Conservation (phyloP, 305 asterid species). For the Galium porrigens region DNA sequence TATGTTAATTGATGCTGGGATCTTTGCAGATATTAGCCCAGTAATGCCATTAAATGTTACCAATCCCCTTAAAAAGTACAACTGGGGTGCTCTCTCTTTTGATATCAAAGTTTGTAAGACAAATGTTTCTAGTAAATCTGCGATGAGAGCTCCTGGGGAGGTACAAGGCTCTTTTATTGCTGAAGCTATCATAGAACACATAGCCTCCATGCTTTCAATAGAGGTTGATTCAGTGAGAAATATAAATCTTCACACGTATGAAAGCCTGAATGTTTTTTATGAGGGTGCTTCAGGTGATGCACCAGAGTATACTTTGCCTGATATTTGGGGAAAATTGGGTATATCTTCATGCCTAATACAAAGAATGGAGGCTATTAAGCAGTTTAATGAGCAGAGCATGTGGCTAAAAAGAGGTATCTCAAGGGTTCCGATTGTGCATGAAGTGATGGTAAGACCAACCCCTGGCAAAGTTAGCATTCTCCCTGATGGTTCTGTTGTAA, state of each 20-base stretch:
- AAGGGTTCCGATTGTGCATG: constrained; percentile 45
- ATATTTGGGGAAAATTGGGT: constrained; percentile 51
- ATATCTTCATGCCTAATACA: constrained; percentile 27
- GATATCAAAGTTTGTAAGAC: constrained; percentile 59
- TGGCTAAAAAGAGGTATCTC: constrained; percentile 67
- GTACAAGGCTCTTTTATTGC: constrained; percentile 57
- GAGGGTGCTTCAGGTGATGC: constrained; percentile 28
- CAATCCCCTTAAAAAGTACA: constrained; percentile 40
- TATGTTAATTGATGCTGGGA: constrained; percentile 51
- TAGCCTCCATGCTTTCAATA: constrained; percentile 36
- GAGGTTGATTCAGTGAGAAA: constrained; percentile 43
- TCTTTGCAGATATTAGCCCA: constrained; percentile 46
- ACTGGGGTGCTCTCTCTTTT: constrained; percentile 60
- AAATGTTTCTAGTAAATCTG: constrained; percentile 46
- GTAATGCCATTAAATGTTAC: constrained; percentile 28
- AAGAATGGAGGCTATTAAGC: constrained; percentile 22
- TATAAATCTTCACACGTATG: constrained; percentile 43
- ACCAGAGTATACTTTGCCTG: constrained; percentile 40
- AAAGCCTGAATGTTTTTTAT: constrained; percentile 35
- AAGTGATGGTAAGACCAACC: constrained; percentile 26
- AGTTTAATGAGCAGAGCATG: constrained; percentile 27
- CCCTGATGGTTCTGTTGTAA: constrained; percentile 51
- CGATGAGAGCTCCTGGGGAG: constrained; percentile 77
- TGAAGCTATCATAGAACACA: constrained; percentile 56
- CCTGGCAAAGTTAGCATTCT: constrained; percentile 70